Percentiles rank a stretch among this genome's conserved stretches.
Evolutionary conservation across 495 filamentous ascomycete genomes (phyloP).

Genomic region (Entonaema liquescens): DNA sequence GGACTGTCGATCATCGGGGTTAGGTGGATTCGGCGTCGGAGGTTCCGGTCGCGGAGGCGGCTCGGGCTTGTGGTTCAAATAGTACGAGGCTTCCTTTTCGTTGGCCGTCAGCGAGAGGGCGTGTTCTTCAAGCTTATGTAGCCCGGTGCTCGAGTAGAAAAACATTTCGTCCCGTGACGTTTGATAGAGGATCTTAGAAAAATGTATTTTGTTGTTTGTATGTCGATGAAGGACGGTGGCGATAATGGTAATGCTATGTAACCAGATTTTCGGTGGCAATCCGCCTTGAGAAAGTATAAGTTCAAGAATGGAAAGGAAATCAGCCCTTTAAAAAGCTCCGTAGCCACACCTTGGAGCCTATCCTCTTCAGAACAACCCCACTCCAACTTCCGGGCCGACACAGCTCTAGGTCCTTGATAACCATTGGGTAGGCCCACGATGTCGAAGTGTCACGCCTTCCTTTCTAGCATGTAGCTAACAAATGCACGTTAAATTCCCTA

Average conservation of each 20-base stretch:
- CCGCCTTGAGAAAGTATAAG: not conserved
- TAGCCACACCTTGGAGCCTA: slow-evolving; percentile 21
- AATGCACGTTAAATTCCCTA: slow-evolving; percentile 34
- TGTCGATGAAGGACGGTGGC: slow-evolving; percentile 5
- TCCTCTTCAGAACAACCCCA: slow-evolving; percentile 28
- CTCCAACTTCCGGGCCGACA: slow-evolving; percentile 34
- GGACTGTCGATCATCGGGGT: slow-evolving; percentile 24
- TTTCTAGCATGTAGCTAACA: slow-evolving; percentile 30
- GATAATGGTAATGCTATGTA: slow-evolving; percentile 10
- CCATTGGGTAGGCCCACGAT: slow-evolving; percentile 32
- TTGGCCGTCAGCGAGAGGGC: not conserved
- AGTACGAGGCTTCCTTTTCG: slow-evolving; percentile 11
- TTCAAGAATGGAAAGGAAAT: slow-evolving; percentile 23
- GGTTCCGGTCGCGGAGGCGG: slow-evolving; percentile 39
- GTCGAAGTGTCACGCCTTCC: slow-evolving; percentile 38
- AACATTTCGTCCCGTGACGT: slow-evolving; percentile 15
- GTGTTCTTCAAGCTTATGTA: not conserved
- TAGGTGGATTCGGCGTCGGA: slow-evolving; percentile 37
- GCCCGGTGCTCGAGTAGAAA: slow-evolving; percentile 10
- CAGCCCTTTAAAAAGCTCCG: slow-evolving; percentile 29
- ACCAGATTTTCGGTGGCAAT: slow-evolving; percentile 9
- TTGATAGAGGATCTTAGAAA: slow-evolving; percentile 6
- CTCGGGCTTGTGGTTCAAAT: slow-evolving; percentile 31
- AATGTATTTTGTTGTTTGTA: slow-evolving; percentile 1
- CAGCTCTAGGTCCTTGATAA: slow-evolving; percentile 28